Conservation (phyloP, 2,329 filamentous ascomycete species). For the Sporothrix pseudoabietina region DNA sequence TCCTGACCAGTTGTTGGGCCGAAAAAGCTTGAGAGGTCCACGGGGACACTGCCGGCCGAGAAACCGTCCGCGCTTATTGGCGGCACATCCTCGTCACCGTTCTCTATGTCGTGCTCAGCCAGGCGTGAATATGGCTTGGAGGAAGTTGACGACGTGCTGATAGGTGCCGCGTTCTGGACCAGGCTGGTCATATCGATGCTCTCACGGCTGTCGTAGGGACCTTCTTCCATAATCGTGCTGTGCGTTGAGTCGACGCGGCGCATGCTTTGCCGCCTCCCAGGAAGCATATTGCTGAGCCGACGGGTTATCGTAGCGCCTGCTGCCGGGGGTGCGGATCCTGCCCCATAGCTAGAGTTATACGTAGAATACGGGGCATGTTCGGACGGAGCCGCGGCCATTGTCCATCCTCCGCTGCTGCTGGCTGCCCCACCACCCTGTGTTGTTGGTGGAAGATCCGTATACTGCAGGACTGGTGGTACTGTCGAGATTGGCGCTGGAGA, state of each 20-base stretch:
- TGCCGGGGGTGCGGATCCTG: not conserved
- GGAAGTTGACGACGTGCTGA: conserved; percentile 37
- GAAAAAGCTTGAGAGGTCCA: conserved; percentile 52
- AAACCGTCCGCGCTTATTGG: conserved; percentile 21
- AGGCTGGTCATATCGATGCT: conserved; percentile 45
- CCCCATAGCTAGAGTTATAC: conserved; percentile 26
- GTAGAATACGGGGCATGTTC: conserved; percentile 25
- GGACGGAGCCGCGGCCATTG: not conserved
- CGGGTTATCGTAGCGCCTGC: conserved; percentile 18
- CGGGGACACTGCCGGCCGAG: conserved; percentile 38
- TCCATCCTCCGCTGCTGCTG: not conserved
- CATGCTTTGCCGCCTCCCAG: conserved; percentile 22
- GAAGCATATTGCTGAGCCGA: conserved; percentile 27
- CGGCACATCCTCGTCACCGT: conserved; percentile 35
- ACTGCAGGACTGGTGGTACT: conserved; percentile 9
- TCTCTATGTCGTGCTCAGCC: conserved; percentile 41
- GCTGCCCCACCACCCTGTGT: not conserved
- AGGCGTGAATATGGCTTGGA: conserved; percentile 38
- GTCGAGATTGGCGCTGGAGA: not conserved
- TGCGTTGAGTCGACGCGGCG: conserved; percentile 35
- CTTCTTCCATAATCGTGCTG: conserved; percentile 45
- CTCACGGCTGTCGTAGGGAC: conserved; percentile 33
- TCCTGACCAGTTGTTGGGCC: conserved; percentile 52
- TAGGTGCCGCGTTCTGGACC: conserved; percentile 46
- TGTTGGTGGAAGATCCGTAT: not conserved